These are phyloP conservation scores for Skeletonema marinoi DNA, from an alignment of 108 stramenopile species.

Conservation along the genomic window DNA sequence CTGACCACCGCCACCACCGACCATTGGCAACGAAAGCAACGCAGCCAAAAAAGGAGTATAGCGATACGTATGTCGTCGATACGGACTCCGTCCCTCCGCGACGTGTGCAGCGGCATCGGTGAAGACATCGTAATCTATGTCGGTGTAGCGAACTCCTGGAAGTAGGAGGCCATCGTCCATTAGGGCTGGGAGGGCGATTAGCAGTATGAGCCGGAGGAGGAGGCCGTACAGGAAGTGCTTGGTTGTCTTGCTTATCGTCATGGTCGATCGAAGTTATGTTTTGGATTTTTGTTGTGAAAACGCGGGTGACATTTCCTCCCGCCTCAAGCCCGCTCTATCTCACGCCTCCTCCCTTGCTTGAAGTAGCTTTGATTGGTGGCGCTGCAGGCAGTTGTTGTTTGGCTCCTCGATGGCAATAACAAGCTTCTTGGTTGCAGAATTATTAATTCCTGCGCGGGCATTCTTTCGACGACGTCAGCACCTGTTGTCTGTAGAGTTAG, in stretches of 20 bases:
- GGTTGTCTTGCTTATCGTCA: not conserved
- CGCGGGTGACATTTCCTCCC: too few relatives aligned
- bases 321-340: too few relatives aligned
- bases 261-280: not conserved
- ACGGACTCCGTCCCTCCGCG: slow-evolving; percentile 74
- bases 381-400: too few relatives aligned
- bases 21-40: slow-evolving; percentile 51
- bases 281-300: too few relatives aligned
- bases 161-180: slow-evolving; percentile 71
- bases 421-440: too few relatives aligned
- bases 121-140: slow-evolving; percentile 89
- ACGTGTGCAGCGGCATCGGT: slow-evolving; percentile 79
- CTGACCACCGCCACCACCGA: not conserved
- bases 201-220: slow-evolving; percentile 58
- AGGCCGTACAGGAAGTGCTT: slow-evolving; percentile 54
- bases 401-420: too few relatives aligned
- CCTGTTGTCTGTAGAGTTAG: too few relatives aligned
- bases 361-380: too few relatives aligned
- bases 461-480: too few relatives aligned
- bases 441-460: too few relatives aligned
- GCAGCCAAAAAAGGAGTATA: slow-evolving; percentile 97
- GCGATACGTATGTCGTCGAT: slow-evolving; percentile 96
- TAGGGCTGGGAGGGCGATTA: slow-evolving; percentile 62
- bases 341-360: too few relatives aligned
- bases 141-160: slow-evolving; percentile 84